Conservation (phyloP, 805 yeast genomes). For the Yamadazyma sp. region DNA sequence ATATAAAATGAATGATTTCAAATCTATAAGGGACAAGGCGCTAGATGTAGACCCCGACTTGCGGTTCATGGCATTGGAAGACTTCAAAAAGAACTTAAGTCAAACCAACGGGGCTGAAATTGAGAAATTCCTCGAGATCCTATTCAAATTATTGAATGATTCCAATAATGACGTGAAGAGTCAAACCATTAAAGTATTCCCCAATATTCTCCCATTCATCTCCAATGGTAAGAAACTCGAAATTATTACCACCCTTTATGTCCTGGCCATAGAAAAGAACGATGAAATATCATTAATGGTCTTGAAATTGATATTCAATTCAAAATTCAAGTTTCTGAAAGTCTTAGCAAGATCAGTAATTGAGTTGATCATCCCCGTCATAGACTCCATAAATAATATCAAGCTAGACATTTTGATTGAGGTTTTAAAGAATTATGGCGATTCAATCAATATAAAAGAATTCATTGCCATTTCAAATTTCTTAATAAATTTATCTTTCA, state of each 20-base stretch:
- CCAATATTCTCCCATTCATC: slow-evolving; percentile 33
- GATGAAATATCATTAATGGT: slow-evolving; percentile 49
- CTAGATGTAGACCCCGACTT: slow-evolving; percentile 75
- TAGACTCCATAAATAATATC: slow-evolving; percentile 46
- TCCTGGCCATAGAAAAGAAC: slow-evolving; percentile 16
- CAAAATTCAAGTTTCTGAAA: slow-evolving; percentile 20
- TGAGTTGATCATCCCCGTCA: slow-evolving; percentile 35
- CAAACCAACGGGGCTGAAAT: slow-evolving; percentile 24
- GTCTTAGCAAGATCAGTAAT: slow-evolving; percentile 28
- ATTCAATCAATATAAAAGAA: slow-evolving; percentile 35
- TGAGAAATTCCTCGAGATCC: slow-evolving; percentile 34
- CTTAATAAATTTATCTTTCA: slow-evolving; percentile 36
- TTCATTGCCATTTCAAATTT: slow-evolving; percentile 20
- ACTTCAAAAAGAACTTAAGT: slow-evolving; percentile 49
- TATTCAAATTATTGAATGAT: slow-evolving; percentile 52
- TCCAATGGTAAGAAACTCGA: slow-evolving; percentile 26
- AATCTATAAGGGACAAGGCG: slow-evolving; percentile 40
- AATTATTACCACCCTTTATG: slow-evolving; percentile 28
- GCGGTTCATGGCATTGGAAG: slow-evolving; percentile 82
- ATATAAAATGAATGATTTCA: slow-evolving; percentile 23
- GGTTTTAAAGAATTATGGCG: slow-evolving; percentile 48
- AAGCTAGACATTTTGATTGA: slow-evolving; percentile 60
- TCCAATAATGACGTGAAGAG: slow-evolving; percentile 69
- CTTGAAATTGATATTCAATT: slow-evolving; percentile 40
- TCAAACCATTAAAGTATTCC: slow-evolving; percentile 62